These are phyloP conservation scores for Rhizophagus sp. DNA, from an alignment of 192 early-diverging fungal genomes.

Conservation along the genomic window DNA sequence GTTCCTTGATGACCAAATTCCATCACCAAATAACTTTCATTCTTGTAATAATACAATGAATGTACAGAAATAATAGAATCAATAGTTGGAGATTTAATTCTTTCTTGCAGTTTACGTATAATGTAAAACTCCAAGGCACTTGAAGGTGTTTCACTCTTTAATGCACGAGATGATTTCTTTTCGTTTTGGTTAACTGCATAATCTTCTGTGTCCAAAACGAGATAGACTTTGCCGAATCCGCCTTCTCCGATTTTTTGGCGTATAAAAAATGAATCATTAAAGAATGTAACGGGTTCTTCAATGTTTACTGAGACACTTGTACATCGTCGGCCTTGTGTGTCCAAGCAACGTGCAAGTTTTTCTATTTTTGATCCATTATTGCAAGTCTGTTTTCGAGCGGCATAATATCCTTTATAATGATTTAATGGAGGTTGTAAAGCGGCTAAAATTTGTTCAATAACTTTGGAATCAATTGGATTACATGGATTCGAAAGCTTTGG, in stretches of 20 bases:
- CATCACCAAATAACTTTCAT: constrained; percentile 33
- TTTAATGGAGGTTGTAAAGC: neutral
- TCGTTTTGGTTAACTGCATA: neutral
- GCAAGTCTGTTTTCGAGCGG: neutral
- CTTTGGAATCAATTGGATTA: constrained; percentile 4
- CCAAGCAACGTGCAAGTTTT: neutral
- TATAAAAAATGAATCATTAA: constrained; percentile 18
- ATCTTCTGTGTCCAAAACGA: neutral
- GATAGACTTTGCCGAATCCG: constrained; percentile 19
- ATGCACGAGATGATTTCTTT: neutral
- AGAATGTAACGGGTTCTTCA: neutral
- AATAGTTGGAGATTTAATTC: neutral
- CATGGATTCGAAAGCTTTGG: constrained; percentile 6
- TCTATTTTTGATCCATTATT: neutral
- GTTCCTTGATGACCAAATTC: constrained; percentile 31
- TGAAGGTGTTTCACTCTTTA: constrained; percentile 35
- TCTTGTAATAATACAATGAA: constrained; percentile 26
- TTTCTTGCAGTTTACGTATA: constrained; percentile 28
- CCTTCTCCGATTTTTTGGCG: constrained; percentile 22
- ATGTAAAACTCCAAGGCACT: constrained; percentile 38
- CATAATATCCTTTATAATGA: constrained; percentile 22
- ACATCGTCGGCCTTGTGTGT: neutral
- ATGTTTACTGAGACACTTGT: neutral
- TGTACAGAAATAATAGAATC: neutral
- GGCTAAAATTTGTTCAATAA: constrained; percentile 3